phyloP scores from a whole-genome alignment of 768 basidiomycete genomes.

The Gymnopilus junonius region DNA sequence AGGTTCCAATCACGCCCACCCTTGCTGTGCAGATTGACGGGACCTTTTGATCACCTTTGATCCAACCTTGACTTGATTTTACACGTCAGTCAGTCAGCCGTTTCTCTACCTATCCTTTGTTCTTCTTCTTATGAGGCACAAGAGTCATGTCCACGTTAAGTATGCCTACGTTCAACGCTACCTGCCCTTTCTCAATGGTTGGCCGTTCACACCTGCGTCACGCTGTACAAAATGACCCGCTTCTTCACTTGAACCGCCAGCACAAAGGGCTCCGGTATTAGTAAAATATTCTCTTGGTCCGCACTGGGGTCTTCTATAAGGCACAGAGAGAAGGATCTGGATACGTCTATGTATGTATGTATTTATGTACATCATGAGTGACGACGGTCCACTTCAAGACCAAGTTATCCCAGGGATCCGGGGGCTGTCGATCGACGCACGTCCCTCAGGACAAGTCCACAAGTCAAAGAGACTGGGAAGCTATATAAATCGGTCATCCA shows the following conservation, averaged over 20 bases:
- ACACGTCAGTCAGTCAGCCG: too few relatives aligned
- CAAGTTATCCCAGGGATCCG: neutral
- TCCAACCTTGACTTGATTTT: neutral
- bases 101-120: neutral
- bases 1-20: constrained; percentile 16
- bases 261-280: neutral
- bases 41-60: too few relatives aligned
- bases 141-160: neutral
- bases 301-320: neutral
- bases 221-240: neutral
- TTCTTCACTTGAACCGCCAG: neutral
- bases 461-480: too few relatives aligned
- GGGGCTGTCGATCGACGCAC: neutral
- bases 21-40: constrained; percentile 24
- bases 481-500: too few relatives aligned
- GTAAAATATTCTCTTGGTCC: neutral
- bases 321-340: neutral
- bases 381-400: neutral
- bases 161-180: neutral
- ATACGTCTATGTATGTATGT: neutral
- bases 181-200: neutral
- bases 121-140: neutral
- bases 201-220: neutral
- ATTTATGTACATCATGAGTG: neutral
- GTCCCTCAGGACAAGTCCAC: neutral